Conservation (phyloP, 140 eudicot genomes). For the Cichorium intybus region DNA sequence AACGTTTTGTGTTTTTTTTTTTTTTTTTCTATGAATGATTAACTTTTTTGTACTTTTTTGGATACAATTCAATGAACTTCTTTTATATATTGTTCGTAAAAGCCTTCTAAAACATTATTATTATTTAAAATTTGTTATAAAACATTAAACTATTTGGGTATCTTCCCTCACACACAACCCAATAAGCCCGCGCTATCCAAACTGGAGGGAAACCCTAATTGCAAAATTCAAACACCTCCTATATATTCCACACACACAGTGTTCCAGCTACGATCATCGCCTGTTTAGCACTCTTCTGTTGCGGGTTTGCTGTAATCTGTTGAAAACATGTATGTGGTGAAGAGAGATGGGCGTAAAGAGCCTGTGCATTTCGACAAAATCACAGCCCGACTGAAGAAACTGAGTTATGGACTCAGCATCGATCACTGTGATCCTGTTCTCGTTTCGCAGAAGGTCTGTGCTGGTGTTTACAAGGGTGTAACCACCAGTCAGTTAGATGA, state of each 20-base stretch:
- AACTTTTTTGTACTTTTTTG: too few species aligned
- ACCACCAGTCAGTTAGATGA: conserved; percentile 91
- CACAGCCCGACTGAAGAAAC: conserved; percentile 84
- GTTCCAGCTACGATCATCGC: neutral
- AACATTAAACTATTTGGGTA: neutral
- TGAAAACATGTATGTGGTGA: conserved; percentile 58
- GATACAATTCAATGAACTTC: too few species aligned
- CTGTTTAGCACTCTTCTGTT: neutral
- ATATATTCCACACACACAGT: neutral
- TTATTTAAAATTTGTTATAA: neutral
- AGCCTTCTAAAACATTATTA: too few species aligned
- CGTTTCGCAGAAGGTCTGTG: conserved; percentile 86
- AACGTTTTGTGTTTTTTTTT: too few species aligned
- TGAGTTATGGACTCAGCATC: conserved; percentile 79
- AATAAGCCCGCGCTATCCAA: conserved; percentile 15
- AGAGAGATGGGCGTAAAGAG: conserved; percentile 76
- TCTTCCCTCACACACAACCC: conserved; percentile 4
- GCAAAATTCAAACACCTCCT: neutral
- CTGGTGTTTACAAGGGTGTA: conserved; percentile 87
- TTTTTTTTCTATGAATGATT: too few species aligned
- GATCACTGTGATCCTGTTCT: conserved; percentile 90
- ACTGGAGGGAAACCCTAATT: conserved; percentile 23
- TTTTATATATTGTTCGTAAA: too few species aligned
- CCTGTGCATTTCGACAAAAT: conserved; percentile 93
- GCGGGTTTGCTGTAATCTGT: neutral